phyloP scores from a whole-genome alignment of 169 alveolate genomes.

The Babesia bovis region DNA sequence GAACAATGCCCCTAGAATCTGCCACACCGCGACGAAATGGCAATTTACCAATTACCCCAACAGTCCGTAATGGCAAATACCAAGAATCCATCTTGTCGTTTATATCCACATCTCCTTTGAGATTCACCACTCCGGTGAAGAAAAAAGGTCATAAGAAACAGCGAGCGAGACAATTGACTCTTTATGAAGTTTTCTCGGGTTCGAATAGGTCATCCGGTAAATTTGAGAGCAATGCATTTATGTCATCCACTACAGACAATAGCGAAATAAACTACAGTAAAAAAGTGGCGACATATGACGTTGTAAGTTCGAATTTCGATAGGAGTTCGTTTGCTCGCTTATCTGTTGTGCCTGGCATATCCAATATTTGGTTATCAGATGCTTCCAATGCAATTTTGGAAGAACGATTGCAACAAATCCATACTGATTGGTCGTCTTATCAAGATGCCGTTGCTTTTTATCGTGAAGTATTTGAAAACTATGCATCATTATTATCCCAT shows the following conservation, averaged over 20 bases:
- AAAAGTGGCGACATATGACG: neutral
- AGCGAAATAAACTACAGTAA: too few relatives aligned
- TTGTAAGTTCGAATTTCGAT: neutral
- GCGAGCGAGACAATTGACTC: neutral
- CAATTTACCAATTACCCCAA: neutral
- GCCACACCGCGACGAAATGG: neutral
- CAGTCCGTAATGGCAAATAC: neutral
- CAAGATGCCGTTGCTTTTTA: conserved; percentile 12
- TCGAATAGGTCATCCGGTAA: neutral
- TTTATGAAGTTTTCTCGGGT: neutral
- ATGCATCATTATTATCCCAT: conserved; percentile 1
- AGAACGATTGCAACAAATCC: conserved; percentile 1
- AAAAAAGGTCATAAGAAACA: neutral
- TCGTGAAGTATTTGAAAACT: conserved; percentile 15
- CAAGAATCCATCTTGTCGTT: conserved; percentile 4
- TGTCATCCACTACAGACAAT: too few relatives aligned
- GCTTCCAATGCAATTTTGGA: conserved; percentile 9
- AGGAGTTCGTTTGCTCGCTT: neutral
- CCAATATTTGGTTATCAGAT: conserved; percentile 8
- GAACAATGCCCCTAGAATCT: neutral
- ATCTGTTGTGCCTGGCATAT: neutral
- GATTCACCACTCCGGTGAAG: conserved; percentile 3
- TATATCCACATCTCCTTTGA: neutral
- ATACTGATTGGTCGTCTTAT: conserved; percentile 11
- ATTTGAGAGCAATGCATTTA: neutral